Percentiles rank a stretch among this genome's conserved stretches.
These are phyloP conservation scores for Fusarium torreyae DNA, from an alignment of 2,329 filamentous ascomycete genomes.

Conservation along the genomic window DNA sequence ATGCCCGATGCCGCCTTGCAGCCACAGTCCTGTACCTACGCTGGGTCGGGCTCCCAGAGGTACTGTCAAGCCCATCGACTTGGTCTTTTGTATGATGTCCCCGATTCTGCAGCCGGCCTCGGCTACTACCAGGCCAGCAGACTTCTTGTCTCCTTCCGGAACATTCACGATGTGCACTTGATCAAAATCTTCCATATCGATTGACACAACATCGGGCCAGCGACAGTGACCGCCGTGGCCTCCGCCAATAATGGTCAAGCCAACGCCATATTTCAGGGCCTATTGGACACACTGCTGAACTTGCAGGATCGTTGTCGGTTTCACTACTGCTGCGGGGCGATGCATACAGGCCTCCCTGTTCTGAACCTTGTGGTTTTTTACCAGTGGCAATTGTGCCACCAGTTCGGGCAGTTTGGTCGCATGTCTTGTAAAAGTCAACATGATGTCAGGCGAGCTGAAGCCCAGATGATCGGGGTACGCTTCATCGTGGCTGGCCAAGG, in stretches of 20 bases:
- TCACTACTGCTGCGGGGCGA: conserved; percentile 60
- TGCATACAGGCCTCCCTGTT: conserved; percentile 65
- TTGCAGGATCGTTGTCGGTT: conserved; percentile 63
- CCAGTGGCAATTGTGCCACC: conserved; percentile 57
- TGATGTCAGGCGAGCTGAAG: conserved; percentile 65
- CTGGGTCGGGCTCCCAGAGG: conserved; percentile 74
- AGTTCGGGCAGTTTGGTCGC: conserved; percentile 62
- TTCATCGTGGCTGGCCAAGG: conserved; percentile 59
- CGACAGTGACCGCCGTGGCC: conserved; percentile 74
- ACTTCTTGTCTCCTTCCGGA: conserved; percentile 34
- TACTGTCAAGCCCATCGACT: conserved; percentile 66
- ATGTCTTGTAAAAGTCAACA: conserved; percentile 65
- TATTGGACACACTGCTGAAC: conserved; percentile 70
- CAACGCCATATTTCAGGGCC: conserved; percentile 63
- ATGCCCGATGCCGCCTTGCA: conserved; percentile 77
- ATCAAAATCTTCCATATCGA: conserved; percentile 73
- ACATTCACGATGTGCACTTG: conserved; percentile 60
- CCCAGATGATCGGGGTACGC: conserved; percentile 56
- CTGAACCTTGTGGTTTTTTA: conserved; percentile 59
- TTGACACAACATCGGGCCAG: conserved; percentile 64
- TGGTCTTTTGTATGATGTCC: conserved; percentile 66
- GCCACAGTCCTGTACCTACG: conserved; percentile 74
- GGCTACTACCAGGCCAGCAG: conserved; percentile 61
- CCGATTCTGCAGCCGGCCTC: conserved; percentile 70
- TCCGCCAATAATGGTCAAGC: conserved; percentile 69